Percentiles rank a stretch among this genome's conserved stretches.
phyloP scores from a whole-genome alignment of 2,329 filamentous ascomycete genomes.

The Tympanopsis confertula region DNA sequence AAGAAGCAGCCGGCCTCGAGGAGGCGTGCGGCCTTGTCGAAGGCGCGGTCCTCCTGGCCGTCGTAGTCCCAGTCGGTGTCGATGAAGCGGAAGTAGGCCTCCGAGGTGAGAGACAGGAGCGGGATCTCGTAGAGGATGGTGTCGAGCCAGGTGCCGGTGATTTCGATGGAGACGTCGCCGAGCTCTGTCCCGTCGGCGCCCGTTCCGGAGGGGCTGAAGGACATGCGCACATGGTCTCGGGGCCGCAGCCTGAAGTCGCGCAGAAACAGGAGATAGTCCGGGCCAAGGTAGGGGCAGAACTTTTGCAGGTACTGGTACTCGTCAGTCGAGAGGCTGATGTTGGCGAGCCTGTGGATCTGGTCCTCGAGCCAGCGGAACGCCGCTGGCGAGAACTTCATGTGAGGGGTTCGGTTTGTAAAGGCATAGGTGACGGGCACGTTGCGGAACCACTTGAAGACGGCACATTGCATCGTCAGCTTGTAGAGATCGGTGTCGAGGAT shows the following conservation, averaged over 20 bases:
- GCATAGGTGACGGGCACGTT: constrained; percentile 75
- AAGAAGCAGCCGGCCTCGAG: constrained; percentile 76
- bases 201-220: constrained; percentile 43
- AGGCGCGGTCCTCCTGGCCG: constrained; percentile 76
- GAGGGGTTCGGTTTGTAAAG: constrained; percentile 88
- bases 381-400: constrained; percentile 76
- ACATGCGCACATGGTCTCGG: constrained; percentile 63
- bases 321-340: constrained; percentile 66
- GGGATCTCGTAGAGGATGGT: constrained; percentile 98
- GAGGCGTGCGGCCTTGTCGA: constrained; percentile 65
- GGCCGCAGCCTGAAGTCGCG: constrained; percentile 73
- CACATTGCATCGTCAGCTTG: constrained; percentile 98
- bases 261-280: constrained; percentile 71
- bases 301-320: constrained; percentile 70
- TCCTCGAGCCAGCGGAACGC: constrained; percentile 77
- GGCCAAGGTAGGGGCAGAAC: constrained; percentile 69
- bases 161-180: constrained; percentile 66
- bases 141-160: constrained; percentile 79
- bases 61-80: constrained; percentile 86
- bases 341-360: constrained; percentile 74
- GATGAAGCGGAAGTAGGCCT: constrained; percentile 95
- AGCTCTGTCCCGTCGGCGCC: constrained; percentile 42
- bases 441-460: constrained; percentile 83
- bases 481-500: constrained; percentile 78
- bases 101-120: constrained; percentile 78